Evolutionary conservation across 2,329 filamentous ascomycete genomes (phyloP), one percentile per base, ranked within the genome.

Genomic region (Nigrospora oryzae): DNA sequence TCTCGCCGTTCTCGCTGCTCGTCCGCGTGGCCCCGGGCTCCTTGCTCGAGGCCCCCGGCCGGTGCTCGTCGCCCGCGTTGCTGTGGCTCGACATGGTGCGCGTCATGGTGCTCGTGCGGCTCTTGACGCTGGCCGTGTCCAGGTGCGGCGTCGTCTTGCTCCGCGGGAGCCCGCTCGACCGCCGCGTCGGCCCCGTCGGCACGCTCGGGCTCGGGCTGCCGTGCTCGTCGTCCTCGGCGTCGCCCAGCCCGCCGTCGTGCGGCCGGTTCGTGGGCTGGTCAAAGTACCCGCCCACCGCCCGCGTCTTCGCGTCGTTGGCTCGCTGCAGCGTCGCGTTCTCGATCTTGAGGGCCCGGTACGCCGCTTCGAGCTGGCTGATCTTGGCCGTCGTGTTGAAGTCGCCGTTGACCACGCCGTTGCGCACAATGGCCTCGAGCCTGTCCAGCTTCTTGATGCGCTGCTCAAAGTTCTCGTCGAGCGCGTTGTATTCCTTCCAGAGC

Each of bases 401-500:
- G 13, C 72, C 77, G 1, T 66, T 62, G 2, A 78, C 73, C 14
- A 82, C 66, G 14, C 74, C 77, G 52, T 83, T 85, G 48, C 85
- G 77, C 36, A 93, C 81, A 36, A 88, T 77, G 14, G 83, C 80
- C 64, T 98, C 93, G 1, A 98, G 74, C 3, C 86, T 80, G 52
- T 97, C 91, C 30, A 98, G 77, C 54, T 89, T 88, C 69, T 94
- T 93, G 48, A 84, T 77, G 14, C 89, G 83, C 23, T 81, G 67
- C 44, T 93, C 87, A 28, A 96, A 79, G 34, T 82, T 86, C 53
- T 81, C 82, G 63, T 96, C 89, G 2, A 98, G 74, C 0, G 77
- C 79, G 57, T 94, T 86, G 58, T 96, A 97, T 58, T 97, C 90
- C 50, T 89, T 87, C 69, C 83, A 84, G n/a, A 97, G 68, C 48